phyloP scores from a whole-genome alignment of 257 asterid species.

The Solanum tarapatanum region DNA sequence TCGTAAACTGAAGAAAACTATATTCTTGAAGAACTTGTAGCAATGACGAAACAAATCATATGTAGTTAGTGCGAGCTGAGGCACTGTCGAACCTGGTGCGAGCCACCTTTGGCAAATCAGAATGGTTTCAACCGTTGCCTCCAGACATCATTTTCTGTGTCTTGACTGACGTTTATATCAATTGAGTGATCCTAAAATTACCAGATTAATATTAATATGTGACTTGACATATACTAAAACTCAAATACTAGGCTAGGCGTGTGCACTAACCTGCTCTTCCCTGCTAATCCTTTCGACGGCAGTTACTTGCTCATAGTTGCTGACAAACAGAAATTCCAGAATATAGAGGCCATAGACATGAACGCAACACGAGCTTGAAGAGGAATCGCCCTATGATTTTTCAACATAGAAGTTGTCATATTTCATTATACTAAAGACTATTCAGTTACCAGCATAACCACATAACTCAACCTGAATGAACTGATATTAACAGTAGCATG shows the following conservation, averaged over 20 bases:
- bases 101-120: not conserved
- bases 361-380: slow-evolving; percentile 92
- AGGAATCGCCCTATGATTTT: slow-evolving; percentile 59
- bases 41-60: not conserved
- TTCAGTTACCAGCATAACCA: not conserved
- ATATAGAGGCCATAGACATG: slow-evolving; percentile 87
- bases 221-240: not conserved
- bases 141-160: not conserved
- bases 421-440: not conserved
- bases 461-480: not conserved
- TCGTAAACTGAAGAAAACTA: not conserved
- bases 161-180: not conserved
- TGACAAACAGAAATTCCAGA: slow-evolving; percentile 85
- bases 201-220: not conserved
- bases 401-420: not conserved
- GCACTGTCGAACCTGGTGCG: not conserved
- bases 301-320: slow-evolving; percentile 66
- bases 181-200: not conserved
- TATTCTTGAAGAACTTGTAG: not conserved
- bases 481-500: not conserved
- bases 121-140: not conserved
- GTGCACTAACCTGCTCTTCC: not conserved
- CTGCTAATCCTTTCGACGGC: not conserved
- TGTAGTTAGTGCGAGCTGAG: not conserved
- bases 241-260: slow-evolving; percentile 7